Evolutionary conservation across 106 monocot genomes (phyloP).

Genomic region (Triglochin maritima): DNA sequence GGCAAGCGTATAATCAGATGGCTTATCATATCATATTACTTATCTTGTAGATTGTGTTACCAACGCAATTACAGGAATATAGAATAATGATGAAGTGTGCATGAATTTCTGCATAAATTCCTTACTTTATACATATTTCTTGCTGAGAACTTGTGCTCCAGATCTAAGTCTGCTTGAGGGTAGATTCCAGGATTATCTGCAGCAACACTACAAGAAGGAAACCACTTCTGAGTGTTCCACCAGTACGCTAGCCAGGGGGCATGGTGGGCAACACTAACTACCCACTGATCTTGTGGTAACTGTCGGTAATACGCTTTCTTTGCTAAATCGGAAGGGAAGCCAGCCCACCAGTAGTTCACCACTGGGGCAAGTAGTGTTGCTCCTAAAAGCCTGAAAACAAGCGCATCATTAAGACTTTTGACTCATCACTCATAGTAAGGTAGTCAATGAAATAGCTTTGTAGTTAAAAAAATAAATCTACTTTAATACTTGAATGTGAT

Average conservation of each 20-base stretch:
- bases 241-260: slow-evolving; percentile 22
- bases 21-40: too few species aligned
- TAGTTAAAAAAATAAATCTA: too few species aligned
- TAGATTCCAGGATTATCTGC: slow-evolving; percentile 16
- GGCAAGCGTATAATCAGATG: too few species aligned
- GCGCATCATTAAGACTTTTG: too few species aligned
- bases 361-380: slow-evolving; percentile 27
- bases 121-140: slow-evolving; percentile 1
- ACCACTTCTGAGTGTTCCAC: slow-evolving; percentile 41
- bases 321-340: slow-evolving; percentile 21
- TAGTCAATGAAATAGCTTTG: too few species aligned
- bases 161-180: slow-evolving; percentile 22
- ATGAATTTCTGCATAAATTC: too few species aligned
- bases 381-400: slow-evolving; percentile 24
- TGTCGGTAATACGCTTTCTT: slow-evolving; percentile 4
- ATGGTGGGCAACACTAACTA: slow-evolving; percentile 34
- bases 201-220: slow-evolving; percentile 2
- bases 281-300: slow-evolving; percentile 8
- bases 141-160: slow-evolving; percentile 23
- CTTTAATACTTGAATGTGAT: too few species aligned
- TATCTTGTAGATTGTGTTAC: too few species aligned
- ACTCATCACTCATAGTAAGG: too few species aligned
- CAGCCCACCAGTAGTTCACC: slow-evolving; percentile 40
- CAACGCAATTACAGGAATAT: too few species aligned
- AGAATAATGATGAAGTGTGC: too few species aligned